These are phyloP conservation scores for Cladosporium phlei DNA, from an alignment of 2,329 filamentous ascomycete genomes.

Conservation along the genomic window DNA sequence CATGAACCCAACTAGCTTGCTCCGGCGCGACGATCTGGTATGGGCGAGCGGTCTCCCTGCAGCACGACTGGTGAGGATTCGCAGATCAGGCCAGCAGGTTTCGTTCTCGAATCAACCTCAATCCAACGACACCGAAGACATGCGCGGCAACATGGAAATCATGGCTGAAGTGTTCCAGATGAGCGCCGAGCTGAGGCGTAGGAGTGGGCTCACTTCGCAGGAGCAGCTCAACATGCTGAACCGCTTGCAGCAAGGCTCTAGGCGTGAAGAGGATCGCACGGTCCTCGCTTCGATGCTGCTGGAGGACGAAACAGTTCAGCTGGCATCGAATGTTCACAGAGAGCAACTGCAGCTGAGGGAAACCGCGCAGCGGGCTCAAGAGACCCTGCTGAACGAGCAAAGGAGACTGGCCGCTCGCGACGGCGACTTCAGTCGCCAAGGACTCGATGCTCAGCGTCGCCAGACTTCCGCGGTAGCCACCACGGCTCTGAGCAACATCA, in stretches of 20 bases:
- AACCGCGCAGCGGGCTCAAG: too few species aligned
- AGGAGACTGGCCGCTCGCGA: slow-evolving; percentile 21
- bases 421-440: slow-evolving; percentile 26
- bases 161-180: slow-evolving; percentile 30
- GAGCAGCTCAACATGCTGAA: slow-evolving; percentile 27
- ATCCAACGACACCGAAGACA: slow-evolving; percentile 6
- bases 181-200: slow-evolving; percentile 23
- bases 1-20: slow-evolving; percentile 2
- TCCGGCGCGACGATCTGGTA: slow-evolving; percentile 7
- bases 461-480: slow-evolving; percentile 24
- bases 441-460: slow-evolving; percentile 26
- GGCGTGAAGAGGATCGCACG: slow-evolving; percentile 19
- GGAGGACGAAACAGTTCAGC: slow-evolving; percentile 16
- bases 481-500: slow-evolving; percentile 27
- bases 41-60: slow-evolving; percentile 4
- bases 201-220: slow-evolving; percentile 18
- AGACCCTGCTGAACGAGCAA: slow-evolving; percentile 1
- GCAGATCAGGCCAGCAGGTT: slow-evolving; percentile 2
- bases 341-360: slow-evolving; percentile 9
- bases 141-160: slow-evolving; percentile 22
- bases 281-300: slow-evolving; percentile 23
- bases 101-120: slow-evolving; percentile 11
- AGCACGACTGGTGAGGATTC: slow-evolving; percentile 1
- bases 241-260: slow-evolving; percentile 25
- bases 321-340: slow-evolving; percentile 19